Conservation (phyloP, 2,329 filamentous ascomycete species). For the Spiromastix sp. region DNA sequence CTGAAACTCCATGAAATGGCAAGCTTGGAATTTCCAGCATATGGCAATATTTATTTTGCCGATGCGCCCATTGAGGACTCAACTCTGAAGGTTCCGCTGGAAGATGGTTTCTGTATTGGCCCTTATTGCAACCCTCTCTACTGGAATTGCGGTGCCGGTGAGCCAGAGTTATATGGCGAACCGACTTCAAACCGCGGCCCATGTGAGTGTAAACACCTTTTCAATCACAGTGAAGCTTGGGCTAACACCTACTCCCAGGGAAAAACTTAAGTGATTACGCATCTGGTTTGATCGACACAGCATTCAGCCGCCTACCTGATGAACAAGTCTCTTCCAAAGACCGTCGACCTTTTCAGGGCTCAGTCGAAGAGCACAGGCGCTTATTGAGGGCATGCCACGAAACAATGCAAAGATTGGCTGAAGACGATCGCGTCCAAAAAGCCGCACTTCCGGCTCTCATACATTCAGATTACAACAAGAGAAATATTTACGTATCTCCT, state of each 20-base stretch:
- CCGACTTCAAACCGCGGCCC: conserved; percentile 9
- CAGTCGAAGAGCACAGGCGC: conserved; percentile 6
- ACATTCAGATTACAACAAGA: conserved; percentile 22
- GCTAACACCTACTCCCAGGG: conserved; percentile 2
- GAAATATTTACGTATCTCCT: conserved; percentile 24
- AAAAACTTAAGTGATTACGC: conserved; percentile 8
- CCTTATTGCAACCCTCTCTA: conserved; percentile 19
- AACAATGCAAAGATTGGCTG: conserved; percentile 13
- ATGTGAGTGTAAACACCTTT: conserved; percentile 6
- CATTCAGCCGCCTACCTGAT: conserved; percentile 7
- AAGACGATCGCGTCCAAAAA: conserved; percentile 15
- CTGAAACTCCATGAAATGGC: conserved; percentile 24
- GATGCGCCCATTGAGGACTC: conserved; percentile 16
- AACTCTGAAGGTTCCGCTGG: conserved; percentile 15
- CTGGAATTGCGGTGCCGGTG: conserved; percentile 11
- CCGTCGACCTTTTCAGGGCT: conserved; percentile 9
- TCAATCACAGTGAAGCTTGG: neutral
- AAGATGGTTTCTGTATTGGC: conserved; percentile 23
- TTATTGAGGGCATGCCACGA: conserved; percentile 12
- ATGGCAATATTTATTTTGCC: conserved; percentile 27
- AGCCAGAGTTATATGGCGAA: conserved; percentile 7
- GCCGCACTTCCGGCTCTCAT: conserved; percentile 14
- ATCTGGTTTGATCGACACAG: conserved; percentile 10
- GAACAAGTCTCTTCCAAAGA: conserved; percentile 1
- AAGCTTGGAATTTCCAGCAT: conserved; percentile 26